Base-by-base conservation (phyloP, 1,284 basidiomycete species). In the Trametes sp. region DNA sequence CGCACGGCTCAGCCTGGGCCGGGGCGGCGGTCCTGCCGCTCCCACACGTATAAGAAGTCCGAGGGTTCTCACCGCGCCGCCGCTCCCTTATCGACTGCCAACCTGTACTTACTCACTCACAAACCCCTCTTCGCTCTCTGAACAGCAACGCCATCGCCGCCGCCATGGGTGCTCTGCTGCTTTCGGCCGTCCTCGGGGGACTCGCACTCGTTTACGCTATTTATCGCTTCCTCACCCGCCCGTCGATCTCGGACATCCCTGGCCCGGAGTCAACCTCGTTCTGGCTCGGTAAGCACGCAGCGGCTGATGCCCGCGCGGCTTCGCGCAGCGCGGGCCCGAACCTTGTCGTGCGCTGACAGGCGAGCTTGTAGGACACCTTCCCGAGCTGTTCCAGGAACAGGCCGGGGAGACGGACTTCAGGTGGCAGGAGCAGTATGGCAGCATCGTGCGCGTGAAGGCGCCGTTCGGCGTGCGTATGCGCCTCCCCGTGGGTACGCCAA, bases 391-490 rank as follows among this genome's bases (percentile, higher is more conserved):
- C 67, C 82, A 83, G 62, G 81, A 79, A 61, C 80, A 83, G 67
- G 83, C 78, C 10, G 84, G 80, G 3, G 77, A 77, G 19, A 79
- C 79, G 13, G 85, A 87, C 63, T 82, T 85, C 69, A 82, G 79
- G 68, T 85, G 83, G 74, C 80, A 82, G 65, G 72, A 70, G 28
- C 69, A 74, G 54, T 86, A 78, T 63, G 84, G 84, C 1, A 80
- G 81, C 60, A 74, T 86, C 10, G 79, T 81, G 51, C 81, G 80
- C 49, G 69, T 86, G 49, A 83, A 83, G 69, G 84, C 81, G 5
- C 75, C 81, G n/a, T 78, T 85, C 60, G 82, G 84, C 42, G 84
- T 85, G 51, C 57, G 77, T 61, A 21, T n/a, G 8, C 26, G 9
- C 38, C 19, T 11, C 31, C 16, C 3, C 36, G 11, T 46, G 8